Evolutionary conservation across 345 rosid genomes (phyloP).

Genomic region (Sonneratia caseolaris): DNA sequence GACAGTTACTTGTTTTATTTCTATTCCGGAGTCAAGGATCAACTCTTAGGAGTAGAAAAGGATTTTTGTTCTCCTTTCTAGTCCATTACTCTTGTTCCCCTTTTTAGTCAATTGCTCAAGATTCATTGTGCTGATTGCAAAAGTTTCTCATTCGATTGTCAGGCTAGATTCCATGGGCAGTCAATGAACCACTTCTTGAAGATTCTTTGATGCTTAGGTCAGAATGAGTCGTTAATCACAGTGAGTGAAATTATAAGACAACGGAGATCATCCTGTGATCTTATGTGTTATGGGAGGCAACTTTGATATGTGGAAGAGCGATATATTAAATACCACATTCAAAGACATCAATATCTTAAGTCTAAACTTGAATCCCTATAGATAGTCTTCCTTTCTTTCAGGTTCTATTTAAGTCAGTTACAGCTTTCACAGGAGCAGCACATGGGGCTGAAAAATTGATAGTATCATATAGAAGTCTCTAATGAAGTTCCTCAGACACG

Average conservation of each 20-base stretch:
- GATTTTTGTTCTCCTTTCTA: not conserved
- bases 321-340: not conserved
- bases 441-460: not conserved
- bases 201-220: not conserved
- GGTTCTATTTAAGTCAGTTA: not conserved
- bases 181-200: not conserved
- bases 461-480: not conserved
- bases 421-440: not conserved
- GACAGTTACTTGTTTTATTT: not conserved
- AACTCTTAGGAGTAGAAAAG: too few species aligned
- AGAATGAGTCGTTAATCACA: not conserved
- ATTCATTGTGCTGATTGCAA: not conserved
- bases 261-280: not conserved
- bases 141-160: not conserved
- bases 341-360: not conserved
- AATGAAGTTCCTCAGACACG: not conserved
- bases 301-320: not conserved
- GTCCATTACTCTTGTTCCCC: not conserved
- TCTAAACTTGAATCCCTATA: not conserved
- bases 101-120: too few species aligned
- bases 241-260: not conserved
- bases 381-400: not conserved
- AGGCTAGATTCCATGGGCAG: not conserved
- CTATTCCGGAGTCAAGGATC: not conserved
- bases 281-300: not conserved